Percentiles rank a stretch among this genome's conserved stretches.
Conservation (phyloP, 768 basidiomycete species). For the Tricholomella constricta region DNA sequence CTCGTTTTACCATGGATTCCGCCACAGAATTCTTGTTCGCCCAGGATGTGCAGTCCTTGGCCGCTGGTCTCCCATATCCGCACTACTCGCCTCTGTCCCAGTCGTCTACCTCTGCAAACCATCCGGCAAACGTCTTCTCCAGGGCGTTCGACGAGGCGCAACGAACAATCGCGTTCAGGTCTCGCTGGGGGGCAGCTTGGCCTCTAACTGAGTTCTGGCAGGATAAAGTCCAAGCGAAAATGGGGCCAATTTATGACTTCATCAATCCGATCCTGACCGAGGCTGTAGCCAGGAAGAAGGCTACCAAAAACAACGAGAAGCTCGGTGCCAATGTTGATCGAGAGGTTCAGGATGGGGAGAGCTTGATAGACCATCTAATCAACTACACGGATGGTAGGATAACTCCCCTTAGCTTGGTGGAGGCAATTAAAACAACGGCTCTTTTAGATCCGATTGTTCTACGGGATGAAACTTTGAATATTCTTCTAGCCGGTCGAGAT, state of each 20-base stretch:
- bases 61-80: constrained; percentile 53
- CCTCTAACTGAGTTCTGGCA: constrained; percentile 53
- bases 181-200: constrained; percentile 43
- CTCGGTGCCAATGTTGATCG: constrained; percentile 25
- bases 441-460: constrained; percentile 36
- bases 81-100: constrained; percentile 26
- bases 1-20: constrained; percentile 62
- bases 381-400: constrained; percentile 50
- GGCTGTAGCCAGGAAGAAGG: constrained; percentile 39
- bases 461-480: constrained; percentile 55
- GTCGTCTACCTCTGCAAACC: constrained; percentile 25
- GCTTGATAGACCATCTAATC: constrained; percentile 51
- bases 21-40: constrained; percentile 66
- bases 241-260: constrained; percentile 51
- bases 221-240: constrained; percentile 46
- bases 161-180: constrained; percentile 34
- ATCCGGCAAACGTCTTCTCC: constrained; percentile 47
- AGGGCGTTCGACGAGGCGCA: constrained; percentile 52
- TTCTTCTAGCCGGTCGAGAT: constrained; percentile 59
- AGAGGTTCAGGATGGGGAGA: constrained; percentile 39
- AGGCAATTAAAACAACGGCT: too few species aligned
- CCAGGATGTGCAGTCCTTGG: constrained; percentile 49
- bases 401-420: too few species aligned
- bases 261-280: constrained; percentile 55
- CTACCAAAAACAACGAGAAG: constrained; percentile 10